phyloP scores from a whole-genome alignment of 192 early-diverging fungal species.

The Backusella liffmaniae region DNA sequence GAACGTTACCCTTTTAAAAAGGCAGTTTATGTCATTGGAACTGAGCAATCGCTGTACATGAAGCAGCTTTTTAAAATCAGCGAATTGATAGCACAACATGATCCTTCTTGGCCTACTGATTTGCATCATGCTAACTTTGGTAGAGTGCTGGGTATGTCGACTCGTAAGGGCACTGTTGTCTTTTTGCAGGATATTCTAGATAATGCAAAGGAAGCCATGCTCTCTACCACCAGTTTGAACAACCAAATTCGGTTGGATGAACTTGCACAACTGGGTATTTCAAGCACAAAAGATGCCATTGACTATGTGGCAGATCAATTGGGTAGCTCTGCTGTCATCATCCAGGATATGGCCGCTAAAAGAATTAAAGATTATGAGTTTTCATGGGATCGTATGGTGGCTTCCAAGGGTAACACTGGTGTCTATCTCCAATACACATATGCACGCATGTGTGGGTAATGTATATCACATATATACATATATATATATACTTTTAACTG shows the following conservation, averaged over 20 bases:
- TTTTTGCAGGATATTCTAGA: conserved; percentile 93
- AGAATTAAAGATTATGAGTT: conserved; percentile 92
- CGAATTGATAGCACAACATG: conserved; percentile 47
- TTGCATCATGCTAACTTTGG: conserved; percentile 89
- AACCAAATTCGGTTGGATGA: conserved; percentile 6
- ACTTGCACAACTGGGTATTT: neutral
- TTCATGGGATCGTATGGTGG: conserved; percentile 86
- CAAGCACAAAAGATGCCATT: conserved; percentile 38
- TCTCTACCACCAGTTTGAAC: conserved; percentile 61
- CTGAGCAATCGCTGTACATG: conserved; percentile 83
- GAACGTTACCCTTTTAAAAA: conserved; percentile 76
- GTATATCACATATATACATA: neutral
- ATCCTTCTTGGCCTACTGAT: conserved; percentile 31
- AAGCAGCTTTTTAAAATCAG: conserved; percentile 89
- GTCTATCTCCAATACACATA: conserved; percentile 96
- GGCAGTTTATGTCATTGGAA: conserved; percentile 85
- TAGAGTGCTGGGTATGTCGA: conserved; percentile 88
- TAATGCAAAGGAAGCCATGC: conserved; percentile 75
- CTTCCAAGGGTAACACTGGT: conserved; percentile 91
- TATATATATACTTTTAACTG: too few relatives aligned
- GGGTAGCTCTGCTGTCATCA: conserved; percentile 83
- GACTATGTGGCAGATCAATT: conserved; percentile 76
- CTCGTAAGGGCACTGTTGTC: conserved; percentile 86
- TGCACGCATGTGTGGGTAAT: conserved; percentile 84
- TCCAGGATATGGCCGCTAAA: conserved; percentile 84